Conservation (phyloP, 441 rosid species). For the Jatropha multifida region DNA sequence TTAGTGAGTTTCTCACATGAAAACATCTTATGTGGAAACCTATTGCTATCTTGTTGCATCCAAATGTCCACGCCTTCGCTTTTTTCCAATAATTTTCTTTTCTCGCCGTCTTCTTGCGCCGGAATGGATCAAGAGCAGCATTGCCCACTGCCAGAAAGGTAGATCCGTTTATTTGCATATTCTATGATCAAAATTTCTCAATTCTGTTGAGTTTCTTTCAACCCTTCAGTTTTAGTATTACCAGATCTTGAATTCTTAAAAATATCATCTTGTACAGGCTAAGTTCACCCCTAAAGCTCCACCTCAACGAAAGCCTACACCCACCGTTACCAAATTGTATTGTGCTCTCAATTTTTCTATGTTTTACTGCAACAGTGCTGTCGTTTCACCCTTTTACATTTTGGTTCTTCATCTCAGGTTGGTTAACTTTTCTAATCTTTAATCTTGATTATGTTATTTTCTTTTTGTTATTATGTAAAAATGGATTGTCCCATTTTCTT, state of each 20-base stretch:
- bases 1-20: no score
- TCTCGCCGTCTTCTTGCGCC: background rate
- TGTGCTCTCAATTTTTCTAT: background rate
- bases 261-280: slow-evolving; percentile 32
- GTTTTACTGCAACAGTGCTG: background rate
- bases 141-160: slow-evolving; percentile 10
- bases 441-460: no score
- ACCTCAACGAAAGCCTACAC: slow-evolving; percentile 38
- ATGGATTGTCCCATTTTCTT: no score
- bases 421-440: no score
- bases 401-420: no score
- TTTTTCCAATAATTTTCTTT: background rate
- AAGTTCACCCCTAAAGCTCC: slow-evolving; percentile 57
- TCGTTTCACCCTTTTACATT: background rate
- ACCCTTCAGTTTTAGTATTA: background rate
- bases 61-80: background rate
- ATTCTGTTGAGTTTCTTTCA: background rate
- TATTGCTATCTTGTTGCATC: accelerated
- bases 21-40: no score
- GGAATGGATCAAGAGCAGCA: slow-evolving; percentile 22
- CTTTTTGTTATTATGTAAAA: no score
- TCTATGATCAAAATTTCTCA: background rate
- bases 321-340: slow-evolving; percentile 36
- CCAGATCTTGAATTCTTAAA: slow-evolving; percentile 20
- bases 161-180: background rate